These are phyloP conservation scores for Xylaria multiplex DNA, from an alignment of 2,329 filamentous ascomycete species.

Conservation along the genomic window DNA sequence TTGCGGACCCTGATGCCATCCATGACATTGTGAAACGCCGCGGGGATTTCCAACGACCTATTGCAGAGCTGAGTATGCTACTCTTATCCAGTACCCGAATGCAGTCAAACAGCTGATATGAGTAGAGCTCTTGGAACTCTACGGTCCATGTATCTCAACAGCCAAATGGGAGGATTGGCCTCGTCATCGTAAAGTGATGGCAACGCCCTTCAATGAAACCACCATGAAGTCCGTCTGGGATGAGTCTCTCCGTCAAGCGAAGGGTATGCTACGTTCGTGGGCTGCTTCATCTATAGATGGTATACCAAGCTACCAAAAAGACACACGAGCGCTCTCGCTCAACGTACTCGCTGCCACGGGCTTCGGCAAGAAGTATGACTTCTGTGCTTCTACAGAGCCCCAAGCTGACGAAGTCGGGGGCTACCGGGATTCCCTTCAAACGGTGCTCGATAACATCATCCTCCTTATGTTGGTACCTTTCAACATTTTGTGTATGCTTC, in stretches of 20 bases:
- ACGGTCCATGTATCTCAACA: constrained; percentile 47
- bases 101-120: constrained; percentile 10
- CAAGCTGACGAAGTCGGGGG: constrained; percentile 24
- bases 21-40: constrained; percentile 39
- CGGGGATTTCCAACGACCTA: constrained; percentile 41
- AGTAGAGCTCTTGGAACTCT: constrained; percentile 44
- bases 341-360: constrained; percentile 45
- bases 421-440: constrained; percentile 45
- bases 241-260: constrained; percentile 40
- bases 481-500: constrained; percentile 29
- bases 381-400: constrained; percentile 35
- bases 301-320: constrained; percentile 37
- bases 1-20: constrained; percentile 43
- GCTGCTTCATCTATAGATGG: constrained; percentile 3
- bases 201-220: constrained; percentile 46
- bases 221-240: constrained; percentile 47
- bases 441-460: constrained; percentile 44
- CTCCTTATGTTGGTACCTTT: constrained; percentile 41
- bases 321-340: constrained; percentile 45
- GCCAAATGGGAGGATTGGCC: constrained; percentile 46
- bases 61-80: constrained; percentile 37
- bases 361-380: constrained; percentile 43
- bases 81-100: not conserved
- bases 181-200: constrained; percentile 45
- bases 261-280: constrained; percentile 41